Conservation (phyloP, 2,329 filamentous ascomycete species). For the Trichoderma semiorbis region DNA sequence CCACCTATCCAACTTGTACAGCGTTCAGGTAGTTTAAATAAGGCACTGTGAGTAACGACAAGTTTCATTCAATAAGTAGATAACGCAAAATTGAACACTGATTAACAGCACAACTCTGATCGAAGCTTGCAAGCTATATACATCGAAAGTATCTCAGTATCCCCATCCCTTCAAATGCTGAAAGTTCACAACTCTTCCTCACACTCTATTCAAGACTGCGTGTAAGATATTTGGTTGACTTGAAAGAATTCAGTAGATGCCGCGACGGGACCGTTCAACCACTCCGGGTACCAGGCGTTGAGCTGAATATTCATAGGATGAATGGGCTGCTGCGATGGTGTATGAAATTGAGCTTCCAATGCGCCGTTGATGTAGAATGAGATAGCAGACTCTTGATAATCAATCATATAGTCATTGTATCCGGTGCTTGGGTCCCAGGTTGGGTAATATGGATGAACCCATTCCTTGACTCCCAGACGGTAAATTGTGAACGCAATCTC, state of each 20-base stretch:
- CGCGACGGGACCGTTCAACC: not conserved
- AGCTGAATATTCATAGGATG: constrained; percentile 4
- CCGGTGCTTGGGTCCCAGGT: not conserved
- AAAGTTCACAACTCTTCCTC: not conserved
- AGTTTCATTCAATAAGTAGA: not conserved
- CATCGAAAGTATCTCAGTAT: not conserved
- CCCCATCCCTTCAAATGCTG: not conserved
- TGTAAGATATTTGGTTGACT: constrained; percentile 1
- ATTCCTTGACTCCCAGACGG: not conserved
- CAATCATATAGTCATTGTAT: constrained; percentile 1
- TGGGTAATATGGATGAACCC: not conserved
- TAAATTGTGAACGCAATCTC: constrained; percentile 1
- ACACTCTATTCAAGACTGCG: not conserved
- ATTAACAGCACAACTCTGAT: not conserved
- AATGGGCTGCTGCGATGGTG: not conserved
- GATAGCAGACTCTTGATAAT: not conserved
- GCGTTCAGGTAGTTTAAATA: not conserved
- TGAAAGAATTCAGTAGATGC: not conserved
- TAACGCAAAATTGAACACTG: not conserved
- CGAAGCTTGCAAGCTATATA: not conserved
- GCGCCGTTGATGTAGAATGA: not conserved
- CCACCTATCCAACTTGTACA: not conserved
- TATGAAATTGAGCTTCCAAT: not conserved
- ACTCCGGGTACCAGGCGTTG: not conserved
- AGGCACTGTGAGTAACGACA: not conserved